Base-by-base conservation (phyloP, 176 grass and related monocot genomes). In the Bromus sterilis region DNA sequence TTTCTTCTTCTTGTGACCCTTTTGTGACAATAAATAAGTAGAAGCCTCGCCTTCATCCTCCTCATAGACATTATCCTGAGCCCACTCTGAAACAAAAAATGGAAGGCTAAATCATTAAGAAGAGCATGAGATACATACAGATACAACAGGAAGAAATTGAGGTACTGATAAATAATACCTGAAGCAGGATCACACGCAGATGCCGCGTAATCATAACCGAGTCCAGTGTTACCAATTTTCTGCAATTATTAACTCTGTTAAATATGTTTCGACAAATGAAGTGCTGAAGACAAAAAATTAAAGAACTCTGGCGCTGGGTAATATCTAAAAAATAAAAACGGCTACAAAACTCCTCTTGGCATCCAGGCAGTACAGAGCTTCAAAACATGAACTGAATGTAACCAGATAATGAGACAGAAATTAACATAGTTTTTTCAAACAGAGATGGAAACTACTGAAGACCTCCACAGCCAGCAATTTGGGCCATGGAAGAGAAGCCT, bases 21-120 rank as follows among this genome's bases (percentile, higher is more conserved):
- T 86, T 79, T 72, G 87, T 69, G 86, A 84, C 30, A 81, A 65
- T 42, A 86, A 49, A 82, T 83, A 91, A 79, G 83, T 81, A 49
- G 69, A 80, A 24, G 88, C 91, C 73, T 91, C 92, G 16, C 82
- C 92, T 88, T 95, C 92, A 83, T 94, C 95, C 76, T 91, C 94
- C 67, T 91, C 90, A 81, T 93, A 98, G 31, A 80, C 81, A 91
- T 86, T 93, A 26, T 91, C 90, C 66, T 26, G 80, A 46, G 74
- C 42, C 75, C 87, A 84, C 91, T 87, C 95, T 98, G 87, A 76
- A 76, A 76, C 40, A 80, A 81, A 78, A 40, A 16, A 56, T 30
- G 66, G 8, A 49, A 73, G 42, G 70, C 16, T 32, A 69, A 87
- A 66, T 64, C 64, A 53, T 77, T 71, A 76, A 55, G 41, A 80